Conservation (phyloP, 371 early-diverging fungal species). For the Dichotomocladium elegans region DNA sequence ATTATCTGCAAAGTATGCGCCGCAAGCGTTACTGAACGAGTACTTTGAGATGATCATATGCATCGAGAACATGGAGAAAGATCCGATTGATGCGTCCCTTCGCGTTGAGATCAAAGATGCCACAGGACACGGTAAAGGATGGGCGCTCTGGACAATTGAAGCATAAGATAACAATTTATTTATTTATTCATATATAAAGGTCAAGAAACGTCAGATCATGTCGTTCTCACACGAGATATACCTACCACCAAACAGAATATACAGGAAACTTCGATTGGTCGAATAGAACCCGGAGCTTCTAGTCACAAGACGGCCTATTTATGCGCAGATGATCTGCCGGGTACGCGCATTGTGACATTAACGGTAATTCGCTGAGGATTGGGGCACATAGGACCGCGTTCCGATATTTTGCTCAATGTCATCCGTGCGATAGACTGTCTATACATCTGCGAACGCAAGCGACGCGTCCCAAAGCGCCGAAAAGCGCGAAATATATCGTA, state of each 20-base stretch:
- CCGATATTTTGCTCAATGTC: neutral
- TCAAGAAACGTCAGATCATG: conserved; percentile 14
- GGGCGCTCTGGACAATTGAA: neutral
- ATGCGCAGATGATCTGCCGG: conserved; percentile 21
- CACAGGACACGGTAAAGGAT: conserved; percentile 32
- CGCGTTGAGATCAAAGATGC: conserved; percentile 47
- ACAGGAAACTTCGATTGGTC: conserved; percentile 13
- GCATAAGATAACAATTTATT: too few species aligned
- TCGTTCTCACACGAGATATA: conserved; percentile 13
- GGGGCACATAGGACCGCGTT: too few species aligned
- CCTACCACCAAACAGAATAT: conserved; percentile 3
- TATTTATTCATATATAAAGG: neutral
- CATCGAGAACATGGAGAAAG: conserved; percentile 58
- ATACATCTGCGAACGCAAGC: neutral
- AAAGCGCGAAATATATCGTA: conserved; percentile 41
- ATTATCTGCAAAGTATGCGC: conserved; percentile 44
- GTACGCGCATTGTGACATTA: conserved; percentile 27
- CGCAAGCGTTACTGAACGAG: conserved; percentile 72
- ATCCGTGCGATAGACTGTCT: neutral
- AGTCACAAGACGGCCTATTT: conserved; percentile 19
- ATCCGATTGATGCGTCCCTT: conserved; percentile 43
- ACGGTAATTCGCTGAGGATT: conserved; percentile 34
- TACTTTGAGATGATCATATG: conserved; percentile 56
- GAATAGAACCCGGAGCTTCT: conserved; percentile 21
- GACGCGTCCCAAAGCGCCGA: conserved; percentile 23